These are phyloP conservation scores for Myxozyma mucilagina DNA, from an alignment of 805 yeast species.

Conservation along the genomic window DNA sequence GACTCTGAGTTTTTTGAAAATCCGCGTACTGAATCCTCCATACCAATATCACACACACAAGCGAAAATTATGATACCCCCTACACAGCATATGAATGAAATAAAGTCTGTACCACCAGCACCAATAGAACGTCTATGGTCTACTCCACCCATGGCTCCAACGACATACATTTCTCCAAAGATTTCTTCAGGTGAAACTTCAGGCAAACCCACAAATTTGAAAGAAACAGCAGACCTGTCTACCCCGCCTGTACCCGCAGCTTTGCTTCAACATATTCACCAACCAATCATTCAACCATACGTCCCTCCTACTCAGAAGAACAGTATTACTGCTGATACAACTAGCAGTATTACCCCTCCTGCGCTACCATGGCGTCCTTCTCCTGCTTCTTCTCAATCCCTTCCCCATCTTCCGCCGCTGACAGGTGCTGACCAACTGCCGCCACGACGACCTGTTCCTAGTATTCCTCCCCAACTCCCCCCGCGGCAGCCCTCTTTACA, in stretches of 20 bases:
- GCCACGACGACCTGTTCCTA: not conserved
- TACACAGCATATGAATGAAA: not conserved
- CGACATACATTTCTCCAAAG: not conserved
- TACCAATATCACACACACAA: not conserved
- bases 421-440: too few species aligned
- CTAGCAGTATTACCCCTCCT: not conserved
- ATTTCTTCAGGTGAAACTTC: not conserved
- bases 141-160: not conserved
- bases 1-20: too few species aligned
- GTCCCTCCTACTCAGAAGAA: not conserved
- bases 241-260: not conserved
- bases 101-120: not conserved
- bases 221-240: not conserved
- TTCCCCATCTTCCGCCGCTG: not conserved
- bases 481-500: conserved; percentile 2
- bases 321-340: not conserved
- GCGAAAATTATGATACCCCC: not conserved
- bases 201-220: not conserved
- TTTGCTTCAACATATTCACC: not conserved
- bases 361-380: conserved; percentile 3
- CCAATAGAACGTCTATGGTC: conserved; percentile 1
- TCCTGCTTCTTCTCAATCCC: not conserved
- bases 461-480: not conserved
- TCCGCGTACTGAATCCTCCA: too few species aligned
- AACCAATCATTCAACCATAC: not conserved